Base-by-base conservation (phyloP, 805 yeast species). In the Wickerhamomyces chambardii region DNA sequence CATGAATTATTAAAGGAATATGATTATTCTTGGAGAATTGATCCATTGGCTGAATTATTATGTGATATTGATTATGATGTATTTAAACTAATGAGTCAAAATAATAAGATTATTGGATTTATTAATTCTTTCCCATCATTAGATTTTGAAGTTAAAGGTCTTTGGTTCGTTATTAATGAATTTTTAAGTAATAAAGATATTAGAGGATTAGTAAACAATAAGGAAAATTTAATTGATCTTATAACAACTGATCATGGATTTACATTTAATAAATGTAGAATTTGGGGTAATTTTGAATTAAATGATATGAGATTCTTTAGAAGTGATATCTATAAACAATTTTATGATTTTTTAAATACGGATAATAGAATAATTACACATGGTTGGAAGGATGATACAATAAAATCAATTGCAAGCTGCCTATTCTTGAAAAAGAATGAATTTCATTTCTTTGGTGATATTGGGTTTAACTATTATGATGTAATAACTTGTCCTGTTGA, bases 351-450 rank as follows among this genome's bases (percentile, higher is more conserved):
- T 47, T 70, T 85, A 50, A 95, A 85, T 59, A 58, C 72, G 41
- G 73, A 80, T 14, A 95, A 95, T 56, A 95, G 95, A n/a, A 86
- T 86, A 63, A 86, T 82, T 63, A 86, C 85, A 58, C 86, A 83
- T 64, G 71, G 95, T 59, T 84, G 95, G 95, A 95, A 95, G 47
- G 95, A 85, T 59, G 95, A 94, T 19, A 95, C 95, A 25, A 79
- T 85, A 33, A 95, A 85, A 58, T 82, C 94, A 6, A 78, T 85
- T 49, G 95, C 92, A n/a, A 22, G 95, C 84, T 16, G 64, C 92
- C 63, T 86, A 44, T 83, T 86, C 63, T 53, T 84, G 56, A 75
- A 82, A 36, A 75, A 71, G 55, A 76, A 73, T 41, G 64, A 78
- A 50, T 61, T 86, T 33, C 95, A 86, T 52, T 76, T 81, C 68